phyloP scores from a whole-genome alignment of 169 alveolate genomes.

The Eimeria tenella region DNA sequence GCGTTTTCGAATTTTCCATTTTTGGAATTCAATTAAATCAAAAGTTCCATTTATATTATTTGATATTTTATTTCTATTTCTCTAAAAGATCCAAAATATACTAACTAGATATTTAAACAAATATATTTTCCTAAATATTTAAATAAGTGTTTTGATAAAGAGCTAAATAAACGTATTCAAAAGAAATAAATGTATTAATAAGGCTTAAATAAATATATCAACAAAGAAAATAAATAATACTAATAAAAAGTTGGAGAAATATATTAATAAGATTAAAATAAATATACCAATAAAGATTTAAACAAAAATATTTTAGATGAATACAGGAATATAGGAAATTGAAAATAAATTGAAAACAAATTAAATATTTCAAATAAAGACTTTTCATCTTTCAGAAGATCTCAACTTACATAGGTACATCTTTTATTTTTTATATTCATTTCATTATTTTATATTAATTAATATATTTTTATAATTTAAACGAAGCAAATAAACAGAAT shows the following conservation, averaged over 20 bases:
- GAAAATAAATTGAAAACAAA: too few relatives aligned
- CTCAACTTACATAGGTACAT: too few relatives aligned
- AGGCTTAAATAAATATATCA: not conserved
- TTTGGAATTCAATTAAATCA: not conserved
- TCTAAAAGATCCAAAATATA: not conserved
- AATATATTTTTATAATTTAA: too few relatives aligned
- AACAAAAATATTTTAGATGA: not conserved
- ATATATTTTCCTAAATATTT: not conserved
- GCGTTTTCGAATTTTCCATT: too few relatives aligned
- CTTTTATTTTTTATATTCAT: too few relatives aligned
- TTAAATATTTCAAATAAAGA: too few relatives aligned
- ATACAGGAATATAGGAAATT: too few relatives aligned
- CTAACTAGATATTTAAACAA: not conserved
- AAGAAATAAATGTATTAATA: not conserved
- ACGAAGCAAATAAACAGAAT: not conserved
- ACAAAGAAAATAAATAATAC: not conserved
- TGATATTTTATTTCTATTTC: too few relatives aligned
- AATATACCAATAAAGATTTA: not conserved
- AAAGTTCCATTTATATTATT: not conserved
- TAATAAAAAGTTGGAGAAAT: not conserved
- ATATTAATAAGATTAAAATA: not conserved
- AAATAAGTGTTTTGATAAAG: not conserved
- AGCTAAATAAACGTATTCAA: not conserved
- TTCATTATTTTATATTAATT: too few relatives aligned
- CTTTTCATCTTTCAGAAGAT: too few relatives aligned